Evolutionary conservation across 176 grass and related monocot genomes (phyloP).

Genomic region (Eragrostis curvula): DNA sequence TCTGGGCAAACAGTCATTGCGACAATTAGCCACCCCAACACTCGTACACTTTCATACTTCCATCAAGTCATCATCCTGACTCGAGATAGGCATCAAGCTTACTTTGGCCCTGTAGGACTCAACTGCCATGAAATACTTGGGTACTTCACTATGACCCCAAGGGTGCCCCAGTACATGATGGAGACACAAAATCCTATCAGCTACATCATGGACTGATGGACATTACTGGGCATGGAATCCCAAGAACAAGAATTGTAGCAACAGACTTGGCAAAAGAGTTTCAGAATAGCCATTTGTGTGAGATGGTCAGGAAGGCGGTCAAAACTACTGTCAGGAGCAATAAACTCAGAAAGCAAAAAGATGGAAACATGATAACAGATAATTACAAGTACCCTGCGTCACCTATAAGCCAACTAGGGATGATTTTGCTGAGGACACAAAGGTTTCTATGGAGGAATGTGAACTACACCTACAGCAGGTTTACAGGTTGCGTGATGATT

Average conservation of each 20-base stretch:
- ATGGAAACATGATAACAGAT: background rate
- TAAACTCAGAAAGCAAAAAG: background rate
- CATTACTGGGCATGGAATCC: slow-evolving; percentile 27
- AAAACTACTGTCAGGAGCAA: background rate
- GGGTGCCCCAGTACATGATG: slow-evolving; percentile 25
- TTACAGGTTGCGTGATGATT: slow-evolving; percentile 32
- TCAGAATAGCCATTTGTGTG: slow-evolving; percentile 25
- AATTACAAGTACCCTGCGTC: slow-evolving; percentile 24
- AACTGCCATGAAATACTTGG: slow-evolving; percentile 41
- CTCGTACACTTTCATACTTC: slow-evolving; percentile 38
- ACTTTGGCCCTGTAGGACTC: slow-evolving; percentile 40
- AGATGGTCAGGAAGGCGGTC: background rate
- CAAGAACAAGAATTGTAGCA: slow-evolving; percentile 15
- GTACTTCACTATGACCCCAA: slow-evolving; percentile 33
- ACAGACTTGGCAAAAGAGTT: slow-evolving; percentile 27
- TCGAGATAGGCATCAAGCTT: slow-evolving; percentile 26
- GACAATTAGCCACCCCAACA: slow-evolving; percentile 34
- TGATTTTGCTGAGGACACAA: slow-evolving; percentile 41
- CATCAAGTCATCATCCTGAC: slow-evolving; percentile 41
- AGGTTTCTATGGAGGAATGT: slow-evolving; percentile 45
- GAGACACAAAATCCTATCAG: slow-evolving; percentile 38
- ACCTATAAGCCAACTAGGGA: background rate
- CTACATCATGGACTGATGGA: slow-evolving; percentile 30
- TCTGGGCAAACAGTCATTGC: background rate
- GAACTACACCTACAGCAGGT: slow-evolving; percentile 42